phyloP scores from a whole-genome alignment of 768 basidiomycete species.

The Tylopilus vinaceipallidus region DNA sequence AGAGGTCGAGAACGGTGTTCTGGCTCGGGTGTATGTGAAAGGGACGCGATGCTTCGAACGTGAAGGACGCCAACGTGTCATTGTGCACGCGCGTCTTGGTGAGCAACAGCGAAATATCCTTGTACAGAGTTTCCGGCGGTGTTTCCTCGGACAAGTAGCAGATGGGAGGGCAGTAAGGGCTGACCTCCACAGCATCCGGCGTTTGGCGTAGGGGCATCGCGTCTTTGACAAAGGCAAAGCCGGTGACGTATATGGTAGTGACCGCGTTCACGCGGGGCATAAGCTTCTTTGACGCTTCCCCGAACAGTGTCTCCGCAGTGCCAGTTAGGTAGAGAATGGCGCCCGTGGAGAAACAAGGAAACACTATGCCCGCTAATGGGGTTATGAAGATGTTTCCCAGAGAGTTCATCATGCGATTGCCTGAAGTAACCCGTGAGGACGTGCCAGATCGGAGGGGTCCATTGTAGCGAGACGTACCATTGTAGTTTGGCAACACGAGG shows the following conservation, averaged over 20 bases:
- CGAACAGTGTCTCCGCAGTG: conserved; percentile 48
- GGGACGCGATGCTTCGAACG: conserved; percentile 39
- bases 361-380: conserved; percentile 55
- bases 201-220: conserved; percentile 53
- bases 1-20: conserved; percentile 54
- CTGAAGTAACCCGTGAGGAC: conserved; percentile 27
- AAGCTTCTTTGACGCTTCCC: conserved; percentile 42
- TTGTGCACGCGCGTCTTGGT: conserved; percentile 21
- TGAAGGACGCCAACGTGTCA: conserved; percentile 51
- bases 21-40: conserved; percentile 41
- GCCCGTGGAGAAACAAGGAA: conserved; percentile 52
- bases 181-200: conserved; percentile 27
- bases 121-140: conserved; percentile 25
- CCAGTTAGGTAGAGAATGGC: conserved; percentile 62
- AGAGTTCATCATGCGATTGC: conserved; percentile 63
- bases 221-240: conserved; percentile 50
- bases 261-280: conserved; percentile 51
- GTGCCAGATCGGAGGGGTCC: background rate
- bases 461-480: conserved; percentile 34
- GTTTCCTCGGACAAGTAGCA: conserved; percentile 50
- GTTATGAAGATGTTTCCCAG: conserved; percentile 61
- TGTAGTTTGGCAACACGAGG: conserved; percentile 58
- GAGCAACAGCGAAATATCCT: conserved; percentile 29
- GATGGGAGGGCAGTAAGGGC: conserved; percentile 62
- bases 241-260: conserved; percentile 48